Conservation (phyloP, 2,329 filamentous ascomycete species). For the Chalaropsis ovoidea region DNA sequence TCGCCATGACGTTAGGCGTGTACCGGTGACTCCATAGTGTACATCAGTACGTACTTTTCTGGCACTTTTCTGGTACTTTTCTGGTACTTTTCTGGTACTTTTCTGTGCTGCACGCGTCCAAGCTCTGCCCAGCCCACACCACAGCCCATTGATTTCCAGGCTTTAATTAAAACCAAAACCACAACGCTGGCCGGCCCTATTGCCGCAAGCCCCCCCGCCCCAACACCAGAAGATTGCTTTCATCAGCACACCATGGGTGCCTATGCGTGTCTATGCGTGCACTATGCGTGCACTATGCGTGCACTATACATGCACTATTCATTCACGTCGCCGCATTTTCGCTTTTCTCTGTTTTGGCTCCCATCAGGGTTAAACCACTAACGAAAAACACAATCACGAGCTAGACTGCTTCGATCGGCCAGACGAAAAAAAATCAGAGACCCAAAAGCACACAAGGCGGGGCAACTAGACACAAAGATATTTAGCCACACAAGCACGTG, state of each 20-base stretch:
- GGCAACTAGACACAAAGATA: slow-evolving; percentile 8
- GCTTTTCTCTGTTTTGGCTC: neutral
- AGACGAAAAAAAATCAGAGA: neutral
- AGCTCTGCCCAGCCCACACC: neutral
- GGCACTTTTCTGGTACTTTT: no score
- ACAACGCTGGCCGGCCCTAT: neutral
- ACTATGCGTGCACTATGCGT: no score
- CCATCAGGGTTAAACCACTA: neutral
- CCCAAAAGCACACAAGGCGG: slow-evolving; percentile 3
- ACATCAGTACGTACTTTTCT: no score
- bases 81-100: no score
- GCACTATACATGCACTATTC: no score
- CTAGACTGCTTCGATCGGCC: neutral
- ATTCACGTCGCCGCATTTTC: neutral
- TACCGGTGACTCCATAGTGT: no score
- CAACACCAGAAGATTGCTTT: no score
- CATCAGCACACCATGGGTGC: no score
- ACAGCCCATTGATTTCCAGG: neutral
- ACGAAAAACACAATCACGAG: neutral
- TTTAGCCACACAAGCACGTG: slow-evolving; percentile 12
- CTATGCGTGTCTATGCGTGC: no score
- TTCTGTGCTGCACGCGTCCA: slow-evolving; percentile 7
- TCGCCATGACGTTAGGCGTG: neutral
- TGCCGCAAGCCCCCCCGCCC: neutral
- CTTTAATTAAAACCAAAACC: slow-evolving; percentile 12